Evolutionary conservation across 768 basidiomycete genomes (phyloP).

Genomic region (Trametes cubensis): DNA sequence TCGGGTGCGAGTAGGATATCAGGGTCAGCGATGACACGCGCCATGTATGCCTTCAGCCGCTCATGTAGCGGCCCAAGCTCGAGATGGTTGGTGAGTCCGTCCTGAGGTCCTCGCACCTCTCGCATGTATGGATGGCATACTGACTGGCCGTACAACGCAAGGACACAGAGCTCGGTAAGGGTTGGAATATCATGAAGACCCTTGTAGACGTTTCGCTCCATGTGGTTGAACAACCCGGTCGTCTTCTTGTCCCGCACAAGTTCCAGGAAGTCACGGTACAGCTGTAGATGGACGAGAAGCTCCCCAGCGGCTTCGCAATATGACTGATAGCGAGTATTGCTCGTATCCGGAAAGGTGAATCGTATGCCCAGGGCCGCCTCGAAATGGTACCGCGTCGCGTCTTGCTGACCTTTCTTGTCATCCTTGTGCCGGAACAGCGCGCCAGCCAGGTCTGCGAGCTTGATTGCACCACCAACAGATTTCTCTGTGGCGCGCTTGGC

Average conservation of each 20-base stretch:
- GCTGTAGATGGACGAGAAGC: constrained; percentile 31
- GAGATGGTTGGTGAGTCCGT: constrained; percentile 15
- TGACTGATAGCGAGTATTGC: constrained; percentile 40
- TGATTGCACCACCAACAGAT: constrained; percentile 33
- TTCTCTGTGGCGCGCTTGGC: constrained; percentile 25
- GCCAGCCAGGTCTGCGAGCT: constrained; percentile 34
- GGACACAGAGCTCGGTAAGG: constrained; percentile 25
- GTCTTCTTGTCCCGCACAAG: constrained; percentile 36
- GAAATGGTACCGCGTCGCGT: constrained; percentile 32
- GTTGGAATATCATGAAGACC: constrained; percentile 24
- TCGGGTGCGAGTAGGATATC: constrained; percentile 25
- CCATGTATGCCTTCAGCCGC: constrained; percentile 19
- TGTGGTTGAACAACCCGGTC: constrained; percentile 34
- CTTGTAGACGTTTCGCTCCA: constrained; percentile 34
- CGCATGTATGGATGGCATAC: constrained; percentile 27
- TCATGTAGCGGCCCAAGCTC: constrained; percentile 26
- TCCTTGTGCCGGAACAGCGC: constrained; percentile 40
- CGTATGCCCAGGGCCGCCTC: constrained; percentile 26
- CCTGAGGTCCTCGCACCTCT: constrained; percentile 9
- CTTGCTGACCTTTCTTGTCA: constrained; percentile 40
- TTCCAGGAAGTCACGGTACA: constrained; percentile 34
- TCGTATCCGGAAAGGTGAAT: constrained; percentile 38
- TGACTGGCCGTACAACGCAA: constrained; percentile 22
- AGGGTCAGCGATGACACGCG: constrained; percentile 27
- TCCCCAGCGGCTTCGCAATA: constrained; percentile 35